Evolutionary conservation across 805 yeast species (phyloP).

Genomic region (Maudiozyma serrabonitensis): DNA sequence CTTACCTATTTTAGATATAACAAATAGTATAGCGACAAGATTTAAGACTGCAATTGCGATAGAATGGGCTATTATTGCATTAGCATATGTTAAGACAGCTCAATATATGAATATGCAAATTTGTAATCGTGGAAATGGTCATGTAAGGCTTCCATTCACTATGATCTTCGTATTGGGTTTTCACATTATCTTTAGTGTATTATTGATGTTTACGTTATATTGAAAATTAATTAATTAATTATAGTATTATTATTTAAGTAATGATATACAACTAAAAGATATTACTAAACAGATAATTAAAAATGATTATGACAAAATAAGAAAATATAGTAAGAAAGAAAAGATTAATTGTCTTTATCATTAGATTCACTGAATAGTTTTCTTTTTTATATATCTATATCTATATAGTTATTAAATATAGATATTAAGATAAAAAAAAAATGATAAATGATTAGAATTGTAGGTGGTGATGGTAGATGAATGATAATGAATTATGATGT

Average conservation of each 20-base stretch:
- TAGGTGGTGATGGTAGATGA: not conserved
- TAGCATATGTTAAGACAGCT: slow-evolving; percentile 6
- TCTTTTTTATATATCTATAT: not conserved
- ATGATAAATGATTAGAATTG: not conserved
- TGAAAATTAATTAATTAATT: slow-evolving; percentile 1
- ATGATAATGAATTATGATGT: not conserved
- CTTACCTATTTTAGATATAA: slow-evolving; percentile 32
- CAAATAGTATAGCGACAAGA: slow-evolving; percentile 2
- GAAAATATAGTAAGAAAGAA: not conserved
- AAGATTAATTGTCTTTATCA: not conserved
- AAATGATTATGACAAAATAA: too few species aligned
- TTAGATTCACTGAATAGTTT: not conserved
- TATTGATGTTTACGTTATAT: slow-evolving; percentile 14
- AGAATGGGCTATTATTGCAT: slow-evolving; percentile 5
- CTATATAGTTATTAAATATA: not conserved
- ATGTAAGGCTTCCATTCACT: slow-evolving; percentile 4
- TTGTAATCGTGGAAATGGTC: not conserved
- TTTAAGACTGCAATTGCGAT: not conserved
- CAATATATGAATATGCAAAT: slow-evolving; percentile 6
- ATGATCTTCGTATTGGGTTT: slow-evolving; percentile 6
- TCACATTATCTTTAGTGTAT: slow-evolving; percentile 15
- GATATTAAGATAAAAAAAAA: not conserved
- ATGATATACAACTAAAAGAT: not conserved
- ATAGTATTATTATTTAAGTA: not conserved
- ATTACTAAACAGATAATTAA: too few species aligned